A percentile compares a stretch with the other conserved stretches of the same genome.
Conservation (phyloP, 2,329 filamentous ascomycete species). For the Penicillium sp. region DNA sequence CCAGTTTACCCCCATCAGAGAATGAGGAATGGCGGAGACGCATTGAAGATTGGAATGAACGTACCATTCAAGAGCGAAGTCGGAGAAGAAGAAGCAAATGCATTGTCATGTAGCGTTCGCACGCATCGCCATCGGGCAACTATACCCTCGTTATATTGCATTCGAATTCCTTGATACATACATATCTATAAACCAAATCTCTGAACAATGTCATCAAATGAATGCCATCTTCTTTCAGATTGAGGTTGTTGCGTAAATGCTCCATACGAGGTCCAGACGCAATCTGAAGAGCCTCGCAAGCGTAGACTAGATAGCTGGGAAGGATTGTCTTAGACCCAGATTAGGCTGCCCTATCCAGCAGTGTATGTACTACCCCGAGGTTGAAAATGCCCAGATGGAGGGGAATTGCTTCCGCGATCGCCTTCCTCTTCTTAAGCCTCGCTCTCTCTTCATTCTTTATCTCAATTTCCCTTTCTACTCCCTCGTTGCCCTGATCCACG, state of each 20-base stretch:
- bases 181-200: background rate
- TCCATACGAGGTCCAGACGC: no score
- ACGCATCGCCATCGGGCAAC: slow-evolving; percentile 2
- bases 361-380: background rate
- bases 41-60: slow-evolving; percentile 41
- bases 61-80: slow-evolving; percentile 36
- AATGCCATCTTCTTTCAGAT: background rate
- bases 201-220: background rate
- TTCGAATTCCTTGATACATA: background rate
- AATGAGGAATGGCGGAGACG: slow-evolving; percentile 39
- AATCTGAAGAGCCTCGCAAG: background rate
- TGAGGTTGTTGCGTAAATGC: background rate
- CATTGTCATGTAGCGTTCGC: slow-evolving; percentile 35
- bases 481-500: background rate
- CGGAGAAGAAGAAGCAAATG: slow-evolving; percentile 37
- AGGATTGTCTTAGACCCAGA: background rate
- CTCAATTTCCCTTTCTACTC: background rate
- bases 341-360: background rate
- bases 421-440: background rate
- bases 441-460: background rate
- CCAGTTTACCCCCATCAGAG: slow-evolving; percentile 26
- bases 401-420: background rate
- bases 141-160: slow-evolving; percentile 17
- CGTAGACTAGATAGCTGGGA: background rate
- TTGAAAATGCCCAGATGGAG: background rate